These are phyloP conservation scores for Globisporangium okanoganense DNA, from an alignment of 352 stramenopile species.

Conservation along the genomic window DNA sequence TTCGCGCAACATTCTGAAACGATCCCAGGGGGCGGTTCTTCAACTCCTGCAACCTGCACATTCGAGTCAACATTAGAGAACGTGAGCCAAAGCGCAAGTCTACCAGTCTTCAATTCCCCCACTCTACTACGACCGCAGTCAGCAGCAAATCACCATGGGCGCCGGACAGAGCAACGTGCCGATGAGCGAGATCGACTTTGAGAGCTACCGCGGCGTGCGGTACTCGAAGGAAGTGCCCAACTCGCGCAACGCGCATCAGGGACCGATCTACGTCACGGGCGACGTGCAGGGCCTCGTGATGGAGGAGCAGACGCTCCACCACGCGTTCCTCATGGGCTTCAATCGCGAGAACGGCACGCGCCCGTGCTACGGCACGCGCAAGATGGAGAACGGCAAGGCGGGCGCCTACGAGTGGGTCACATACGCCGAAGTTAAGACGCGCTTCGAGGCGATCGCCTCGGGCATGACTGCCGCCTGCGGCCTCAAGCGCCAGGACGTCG, in stretches of 20 bases:
- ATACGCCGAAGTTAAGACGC: slow-evolving; percentile 40
- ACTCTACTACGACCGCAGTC: too few species aligned
- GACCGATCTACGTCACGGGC: slow-evolving; percentile 19
- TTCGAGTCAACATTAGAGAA: not conserved
- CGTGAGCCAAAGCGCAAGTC: not conserved
- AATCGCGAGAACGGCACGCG: slow-evolving; percentile 19
- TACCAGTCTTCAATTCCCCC: not conserved
- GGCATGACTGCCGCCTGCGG: slow-evolving; percentile 29
- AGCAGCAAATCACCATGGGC: slow-evolving; percentile 36
- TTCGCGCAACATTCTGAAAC: not conserved
- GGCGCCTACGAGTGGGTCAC: slow-evolving; percentile 56
- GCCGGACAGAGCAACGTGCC: slow-evolving; percentile 27
- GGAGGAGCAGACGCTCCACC: slow-evolving; percentile 18
- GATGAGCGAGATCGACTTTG: slow-evolving; percentile 61
- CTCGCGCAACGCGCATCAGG: slow-evolving; percentile 18
- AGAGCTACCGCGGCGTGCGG: slow-evolving; percentile 20
- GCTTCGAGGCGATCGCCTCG: slow-evolving; percentile 35
- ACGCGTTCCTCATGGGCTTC: slow-evolving; percentile 15
- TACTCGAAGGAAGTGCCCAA: slow-evolving; percentile 25
- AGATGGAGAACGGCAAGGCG: slow-evolving; percentile 35
- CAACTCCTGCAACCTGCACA: too few species aligned
- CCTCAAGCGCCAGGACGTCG: slow-evolving; percentile 40
- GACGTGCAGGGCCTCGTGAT: slow-evolving; percentile 3
- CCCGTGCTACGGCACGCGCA: slow-evolving; percentile 37
- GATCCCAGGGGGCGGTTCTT: not conserved